Evolutionary conservation across 805 yeast genomes (phyloP).

Genomic region (Candida ponderosae): DNA sequence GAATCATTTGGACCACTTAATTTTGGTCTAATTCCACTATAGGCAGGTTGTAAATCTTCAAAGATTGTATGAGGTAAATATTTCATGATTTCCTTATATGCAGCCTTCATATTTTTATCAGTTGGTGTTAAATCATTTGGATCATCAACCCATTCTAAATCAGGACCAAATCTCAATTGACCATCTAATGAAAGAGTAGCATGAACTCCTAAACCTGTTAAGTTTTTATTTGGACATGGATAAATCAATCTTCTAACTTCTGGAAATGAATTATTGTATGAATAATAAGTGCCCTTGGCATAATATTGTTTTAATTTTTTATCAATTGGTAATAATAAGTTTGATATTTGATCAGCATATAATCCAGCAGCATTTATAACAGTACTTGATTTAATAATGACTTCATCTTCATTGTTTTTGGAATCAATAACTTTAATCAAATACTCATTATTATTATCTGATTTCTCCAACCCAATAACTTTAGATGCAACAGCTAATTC

Average conservation of each 20-base stretch:
- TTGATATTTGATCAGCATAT: conserved; percentile 64
- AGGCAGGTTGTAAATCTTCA: conserved; percentile 52
- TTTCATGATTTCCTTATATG: conserved; percentile 46
- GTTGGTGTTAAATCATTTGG: conserved; percentile 41
- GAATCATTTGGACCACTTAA: conserved; percentile 36
- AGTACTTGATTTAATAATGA: conserved; percentile 40
- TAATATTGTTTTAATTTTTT: conserved; percentile 52
- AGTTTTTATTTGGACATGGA: conserved; percentile 70
- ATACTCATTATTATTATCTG: conserved; percentile 19
- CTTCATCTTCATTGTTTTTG: conserved; percentile 23
- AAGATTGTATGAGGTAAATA: conserved; percentile 57
- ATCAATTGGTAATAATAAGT: conserved; percentile 56
- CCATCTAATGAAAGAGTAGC: conserved; percentile 79
- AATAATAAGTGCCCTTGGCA: conserved; percentile 82
- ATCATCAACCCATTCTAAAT: conserved; percentile 67
- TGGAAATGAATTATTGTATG: conserved; percentile 41
- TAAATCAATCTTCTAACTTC: conserved; percentile 53
- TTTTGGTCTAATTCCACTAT: conserved; percentile 84
- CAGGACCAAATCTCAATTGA: conserved; percentile 80
- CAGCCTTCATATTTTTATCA: conserved; percentile 40
- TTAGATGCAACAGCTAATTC: conserved; percentile 57
- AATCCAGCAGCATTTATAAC: conserved; percentile 79
- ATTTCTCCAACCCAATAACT: conserved; percentile 33
- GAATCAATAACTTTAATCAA: conserved; percentile 22
- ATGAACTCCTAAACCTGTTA: conserved; percentile 82